phyloP scores from a whole-genome alignment of 2,329 filamentous ascomycete genomes.

The Bipolaris victoriae region DNA sequence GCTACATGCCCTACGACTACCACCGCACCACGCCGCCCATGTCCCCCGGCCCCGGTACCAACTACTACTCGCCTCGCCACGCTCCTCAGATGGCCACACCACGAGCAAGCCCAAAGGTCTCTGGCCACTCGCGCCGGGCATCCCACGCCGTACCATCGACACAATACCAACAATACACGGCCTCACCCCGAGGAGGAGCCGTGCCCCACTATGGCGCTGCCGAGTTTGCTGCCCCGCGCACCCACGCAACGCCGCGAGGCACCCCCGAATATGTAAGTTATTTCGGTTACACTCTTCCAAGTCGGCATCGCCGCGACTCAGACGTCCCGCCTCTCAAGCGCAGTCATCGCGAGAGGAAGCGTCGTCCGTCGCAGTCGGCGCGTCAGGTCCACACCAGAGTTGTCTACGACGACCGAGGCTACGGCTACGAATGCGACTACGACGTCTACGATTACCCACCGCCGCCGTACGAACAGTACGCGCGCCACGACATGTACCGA shows the following conservation, averaged over 20 bases:
- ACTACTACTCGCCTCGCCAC: constrained; percentile 62
- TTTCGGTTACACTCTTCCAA: constrained; percentile 56
- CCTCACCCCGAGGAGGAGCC: constrained; percentile 39
- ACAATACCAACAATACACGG: constrained; percentile 52
- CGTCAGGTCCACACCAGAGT: constrained; percentile 64
- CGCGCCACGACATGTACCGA: constrained; percentile 60
- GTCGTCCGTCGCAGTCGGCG: constrained; percentile 58
- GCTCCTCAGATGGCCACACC: constrained; percentile 57
- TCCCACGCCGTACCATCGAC: constrained; percentile 55
- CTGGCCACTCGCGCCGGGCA: constrained; percentile 62
- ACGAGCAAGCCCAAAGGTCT: constrained; percentile 54
- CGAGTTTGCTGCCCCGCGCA: constrained; percentile 47
- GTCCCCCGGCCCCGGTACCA: constrained; percentile 54
- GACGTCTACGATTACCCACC: constrained; percentile 54
- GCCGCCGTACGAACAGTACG: constrained; percentile 57
- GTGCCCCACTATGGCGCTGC: constrained; percentile 53
- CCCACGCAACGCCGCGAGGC: constrained; percentile 59
- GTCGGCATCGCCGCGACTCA: constrained; percentile 48
- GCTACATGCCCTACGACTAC: constrained; percentile 48
- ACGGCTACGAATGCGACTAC: constrained; percentile 56
- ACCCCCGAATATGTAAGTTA: constrained; percentile 70
- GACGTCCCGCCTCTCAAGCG: constrained; percentile 50
- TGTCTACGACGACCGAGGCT: constrained; percentile 60
- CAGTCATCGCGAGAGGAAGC: constrained; percentile 53
- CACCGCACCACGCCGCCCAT: constrained; percentile 47